Base-by-base conservation (phyloP, 2,329 filamentous ascomycete genomes). In the Keithomyces neogunnii region DNA sequence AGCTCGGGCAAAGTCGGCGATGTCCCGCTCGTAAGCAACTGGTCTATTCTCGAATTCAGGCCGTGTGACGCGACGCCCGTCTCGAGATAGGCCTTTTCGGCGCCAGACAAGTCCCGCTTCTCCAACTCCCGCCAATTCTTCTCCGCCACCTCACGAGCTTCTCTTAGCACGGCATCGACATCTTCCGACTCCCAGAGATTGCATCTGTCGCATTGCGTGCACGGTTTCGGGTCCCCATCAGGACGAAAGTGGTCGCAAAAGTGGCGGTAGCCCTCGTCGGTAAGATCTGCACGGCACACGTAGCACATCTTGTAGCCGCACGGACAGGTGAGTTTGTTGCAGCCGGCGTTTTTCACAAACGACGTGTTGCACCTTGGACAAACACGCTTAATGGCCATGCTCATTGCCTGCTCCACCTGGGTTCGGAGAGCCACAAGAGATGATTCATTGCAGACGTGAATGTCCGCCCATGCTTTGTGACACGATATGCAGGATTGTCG, bases 291-390 rank as follows among this genome's bases (percentile, higher is more conserved):
- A 40, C 93, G 88, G 68, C 93, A 99, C 45, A 97, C 82, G 63
- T 99, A 99, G 67, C 93, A 99, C 92, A 97, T 97, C 60, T 88
- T 86, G 70, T 97, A 97, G 7, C 93, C 93, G 69, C 93, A 99
- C 13, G 90, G 84, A 65, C 93, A 97, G 5, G 89, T 92, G 40
- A 99, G 78, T 71, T 97, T 97, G 74, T 99, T 99, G 78, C 93
- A 99, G 61, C 93, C 93, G 30, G 85, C 84, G 5, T 84, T 86
- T 68, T 97, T 97, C 69, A 99, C 88, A 66, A 97, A 97, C 13
- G 85, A 88, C 8, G 91, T 88, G 59, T 88, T 86, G 73, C 93
- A 99, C 46, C 86, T 82, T 7, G 93, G 93, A 66, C 93, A 99
- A 8, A 93, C 92, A 48, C 93, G 87, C 71, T 97, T 99, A 65